These are phyloP conservation scores for Chamaecyparis obtusa DNA, from an alignment of 75 land plant species.

Conservation along the genomic window DNA sequence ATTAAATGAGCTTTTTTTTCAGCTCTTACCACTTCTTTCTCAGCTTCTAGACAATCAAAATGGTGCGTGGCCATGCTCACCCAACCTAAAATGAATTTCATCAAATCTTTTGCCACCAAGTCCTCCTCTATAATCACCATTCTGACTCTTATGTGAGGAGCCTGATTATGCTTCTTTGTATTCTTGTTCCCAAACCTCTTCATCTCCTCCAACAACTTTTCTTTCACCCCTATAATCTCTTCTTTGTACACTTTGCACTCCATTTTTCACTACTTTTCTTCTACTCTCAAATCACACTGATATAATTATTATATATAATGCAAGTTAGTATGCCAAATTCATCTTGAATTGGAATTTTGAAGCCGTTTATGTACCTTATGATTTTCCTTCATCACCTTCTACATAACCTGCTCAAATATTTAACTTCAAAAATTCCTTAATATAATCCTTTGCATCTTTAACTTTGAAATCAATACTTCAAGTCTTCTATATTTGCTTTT, in stretches of 20 bases:
- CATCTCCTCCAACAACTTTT: background rate
- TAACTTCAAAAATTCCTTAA: background rate
- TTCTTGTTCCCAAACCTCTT: background rate
- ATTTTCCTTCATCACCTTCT: background rate
- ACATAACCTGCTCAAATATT: background rate
- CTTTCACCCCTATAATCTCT: background rate
- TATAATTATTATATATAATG: background rate
- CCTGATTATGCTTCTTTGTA: background rate
- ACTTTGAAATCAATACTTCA: too few species aligned
- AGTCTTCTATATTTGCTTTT: too few species aligned
- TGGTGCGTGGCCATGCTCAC: background rate
- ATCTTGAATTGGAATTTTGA: background rate
- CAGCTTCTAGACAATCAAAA: background rate
- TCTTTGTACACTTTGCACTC: background rate
- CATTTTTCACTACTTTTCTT: background rate
- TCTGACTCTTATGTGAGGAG: background rate
- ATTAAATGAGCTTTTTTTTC: background rate
- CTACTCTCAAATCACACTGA: background rate
- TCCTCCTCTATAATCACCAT: background rate
- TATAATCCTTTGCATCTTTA: background rate
- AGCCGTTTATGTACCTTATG: background rate
- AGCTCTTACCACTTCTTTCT: background rate
- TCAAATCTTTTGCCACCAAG: background rate
- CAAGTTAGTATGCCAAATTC: background rate
- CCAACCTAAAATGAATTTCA: background rate